Base-by-base conservation (phyloP, 2,329 filamentous ascomycete species). In the Didymella keratinophila region DNA sequence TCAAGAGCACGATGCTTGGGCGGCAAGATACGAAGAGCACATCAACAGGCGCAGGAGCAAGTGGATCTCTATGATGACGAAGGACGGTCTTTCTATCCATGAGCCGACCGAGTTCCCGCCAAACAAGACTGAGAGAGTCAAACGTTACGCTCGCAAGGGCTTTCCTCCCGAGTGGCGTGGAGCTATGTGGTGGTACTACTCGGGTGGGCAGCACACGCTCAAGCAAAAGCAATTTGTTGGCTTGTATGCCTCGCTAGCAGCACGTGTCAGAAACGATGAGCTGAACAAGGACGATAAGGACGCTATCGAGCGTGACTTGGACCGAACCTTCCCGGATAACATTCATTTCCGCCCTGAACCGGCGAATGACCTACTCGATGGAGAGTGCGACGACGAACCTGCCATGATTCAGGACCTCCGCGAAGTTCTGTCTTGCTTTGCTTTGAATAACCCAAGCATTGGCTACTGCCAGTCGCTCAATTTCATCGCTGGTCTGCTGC, bases 161-260 rank as follows among this genome's bases (percentile, higher is more conserved):
- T 94, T 97, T 48, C 94, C 94, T 3, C 92, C 93, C 0, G 92
- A 97, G 65, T 96, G 93, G 87, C 87, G 94, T 70, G 94, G 94
- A n/a, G 90, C 91, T 6, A 94, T 94, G 44, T 98, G 94, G 94
- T 98, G 96, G 76, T 97, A 91, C 79, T 98, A 97, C 74, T 92
- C 93, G 11, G 92, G 92, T 20, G 94, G 94, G 1, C 92, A 92
- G 23, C 87, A 88, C 44, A 89, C 92, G 64, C 76, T 97, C 59
- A 85, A 87, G 50, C 89, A 91, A 70, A 86, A 96, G 67, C 84
- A 87, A 5, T 71, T 70, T 53, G 59, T 68, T 4, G 91, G 91
- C 1, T 80, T 94, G 16, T 98, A 97, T 73, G 84, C 87, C 51
- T 83, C 87, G 51, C 80, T 96, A 37, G 81, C 95, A 30, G 80